Evolutionary conservation across 805 yeast genomes (phyloP).

Genomic region (Metschnikowia corniflorae): DNA sequence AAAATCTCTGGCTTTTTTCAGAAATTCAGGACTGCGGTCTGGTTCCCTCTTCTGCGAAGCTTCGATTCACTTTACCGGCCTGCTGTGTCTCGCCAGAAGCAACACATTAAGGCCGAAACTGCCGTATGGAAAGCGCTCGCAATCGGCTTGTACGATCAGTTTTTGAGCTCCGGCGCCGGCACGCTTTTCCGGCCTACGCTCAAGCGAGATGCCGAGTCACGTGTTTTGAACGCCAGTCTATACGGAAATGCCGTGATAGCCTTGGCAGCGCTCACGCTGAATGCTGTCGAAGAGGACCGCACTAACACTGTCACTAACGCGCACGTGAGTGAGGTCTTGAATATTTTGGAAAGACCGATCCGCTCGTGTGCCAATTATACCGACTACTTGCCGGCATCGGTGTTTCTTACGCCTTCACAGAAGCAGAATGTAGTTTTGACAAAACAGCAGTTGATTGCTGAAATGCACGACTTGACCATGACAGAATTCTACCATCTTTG

Average conservation of each 20-base stretch:
- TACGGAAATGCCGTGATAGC: slow-evolving; percentile 64
- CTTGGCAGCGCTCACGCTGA: slow-evolving; percentile 52
- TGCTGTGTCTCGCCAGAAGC: slow-evolving; percentile 2
- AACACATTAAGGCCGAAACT: neutral
- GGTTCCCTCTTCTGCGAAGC: slow-evolving; percentile 1
- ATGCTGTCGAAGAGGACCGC: slow-evolving; percentile 64
- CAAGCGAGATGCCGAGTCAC: slow-evolving; percentile 53
- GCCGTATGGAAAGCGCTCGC: neutral
- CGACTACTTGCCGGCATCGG: slow-evolving; percentile 43
- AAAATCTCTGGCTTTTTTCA: neutral
- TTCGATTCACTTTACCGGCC: slow-evolving; percentile 4
- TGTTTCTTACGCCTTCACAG: slow-evolving; percentile 36
- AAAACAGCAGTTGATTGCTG: slow-evolving; percentile 43
- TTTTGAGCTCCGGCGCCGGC: slow-evolving; percentile 35
- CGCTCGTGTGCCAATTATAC: slow-evolving; percentile 36
- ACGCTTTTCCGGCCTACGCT: slow-evolving; percentile 36
- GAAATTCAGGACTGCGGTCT: neutral
- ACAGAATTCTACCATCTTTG: slow-evolving; percentile 63
- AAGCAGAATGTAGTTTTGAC: slow-evolving; percentile 11
- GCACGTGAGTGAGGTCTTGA: slow-evolving; percentile 54
- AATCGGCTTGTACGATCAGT: slow-evolving; percentile 19
- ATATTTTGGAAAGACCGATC: slow-evolving; percentile 57
- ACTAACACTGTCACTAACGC: slow-evolving; percentile 49
- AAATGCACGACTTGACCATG: slow-evolving; percentile 62
- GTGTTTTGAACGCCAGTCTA: slow-evolving; percentile 56